A percentile compares a stretch with the other conserved stretches of the same genome.
phyloP scores from a whole-genome alignment of 1,139 yeast species.

The Yamadazyma aaseri region DNA sequence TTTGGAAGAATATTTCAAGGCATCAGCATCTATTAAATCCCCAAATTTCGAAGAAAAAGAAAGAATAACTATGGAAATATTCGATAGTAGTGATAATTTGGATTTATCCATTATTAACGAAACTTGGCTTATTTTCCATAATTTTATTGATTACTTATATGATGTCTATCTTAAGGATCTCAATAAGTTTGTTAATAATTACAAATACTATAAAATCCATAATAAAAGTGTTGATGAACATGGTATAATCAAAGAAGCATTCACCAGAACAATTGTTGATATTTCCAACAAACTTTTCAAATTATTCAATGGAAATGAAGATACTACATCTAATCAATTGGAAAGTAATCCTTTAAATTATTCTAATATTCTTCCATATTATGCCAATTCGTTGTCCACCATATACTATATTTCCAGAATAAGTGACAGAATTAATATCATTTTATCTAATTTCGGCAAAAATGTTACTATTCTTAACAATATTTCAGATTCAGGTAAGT shows the following conservation, averaged over 20 bases:
- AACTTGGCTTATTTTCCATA: constrained; percentile 44
- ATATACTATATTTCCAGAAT: constrained; percentile 36
- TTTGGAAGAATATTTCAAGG: constrained; percentile 37
- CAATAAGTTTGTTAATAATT: constrained; percentile 38
- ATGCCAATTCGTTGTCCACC: constrained; percentile 44
- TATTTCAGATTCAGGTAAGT: constrained; percentile 20
- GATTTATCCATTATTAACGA: constrained; percentile 46
- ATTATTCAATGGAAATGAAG: constrained; percentile 32
- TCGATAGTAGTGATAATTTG: constrained; percentile 39
- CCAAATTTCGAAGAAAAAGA: constrained; percentile 28
- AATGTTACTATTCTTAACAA: constrained; percentile 37
- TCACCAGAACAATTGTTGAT: constrained; percentile 26
- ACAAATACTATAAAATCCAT: constrained; percentile 29
- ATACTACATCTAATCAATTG: constrained; percentile 27
- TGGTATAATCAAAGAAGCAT: constrained; percentile 29
- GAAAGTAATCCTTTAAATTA: constrained; percentile 39
- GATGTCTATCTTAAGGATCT: constrained; percentile 31
- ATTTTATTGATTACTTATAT: constrained; percentile 36
- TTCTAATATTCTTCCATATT: constrained; percentile 38
- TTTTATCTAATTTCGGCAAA: constrained; percentile 35
- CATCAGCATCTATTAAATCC: constrained; percentile 18
- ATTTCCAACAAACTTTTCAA: constrained; percentile 27
- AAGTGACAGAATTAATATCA: constrained; percentile 27
- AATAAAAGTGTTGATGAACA: constrained; percentile 29
- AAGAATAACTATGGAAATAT: constrained; percentile 31